These are phyloP conservation scores for Apiospora malaysiana DNA, from an alignment of 2,329 filamentous ascomycete species.

Conservation along the genomic window DNA sequence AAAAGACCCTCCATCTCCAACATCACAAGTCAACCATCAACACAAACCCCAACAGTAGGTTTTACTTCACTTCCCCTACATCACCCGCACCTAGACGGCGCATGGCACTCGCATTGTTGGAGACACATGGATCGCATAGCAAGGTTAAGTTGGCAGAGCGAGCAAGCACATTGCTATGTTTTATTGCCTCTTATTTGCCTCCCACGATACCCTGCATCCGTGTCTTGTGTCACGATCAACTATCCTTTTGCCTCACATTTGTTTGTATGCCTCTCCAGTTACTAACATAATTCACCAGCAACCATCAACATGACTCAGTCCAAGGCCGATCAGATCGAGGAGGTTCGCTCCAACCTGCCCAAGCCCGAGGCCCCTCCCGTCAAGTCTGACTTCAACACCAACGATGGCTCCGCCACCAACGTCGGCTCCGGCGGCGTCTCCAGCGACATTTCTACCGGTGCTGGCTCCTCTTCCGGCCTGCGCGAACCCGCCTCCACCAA, in stretches of 20 bases:
- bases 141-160: no score
- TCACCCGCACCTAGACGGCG: neutral
- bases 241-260: no score
- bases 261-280: no score
- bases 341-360: conserved; percentile 75
- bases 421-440: conserved; percentile 67
- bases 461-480: conserved; percentile 57
- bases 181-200: neutral
- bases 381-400: conserved; percentile 80
- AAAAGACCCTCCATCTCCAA: neutral
- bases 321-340: conserved; percentile 70
- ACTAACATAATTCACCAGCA: conserved; percentile 8
- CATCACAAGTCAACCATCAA: neutral
- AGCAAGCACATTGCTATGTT: no score
- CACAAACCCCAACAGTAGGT: conserved; percentile 14
- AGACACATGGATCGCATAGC: neutral
- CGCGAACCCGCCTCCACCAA: conserved; percentile 64
- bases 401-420: conserved; percentile 71
- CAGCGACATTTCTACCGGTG: conserved; percentile 58
- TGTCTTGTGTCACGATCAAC: no score
- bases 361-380: conserved; percentile 78
- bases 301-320: conserved; percentile 47
- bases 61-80: neutral
- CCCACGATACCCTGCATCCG: neutral
- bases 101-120: no score